Evolutionary conservation across 192 early-diverging fungal genomes (phyloP).

Genomic region (Entomortierella lignicola): DNA sequence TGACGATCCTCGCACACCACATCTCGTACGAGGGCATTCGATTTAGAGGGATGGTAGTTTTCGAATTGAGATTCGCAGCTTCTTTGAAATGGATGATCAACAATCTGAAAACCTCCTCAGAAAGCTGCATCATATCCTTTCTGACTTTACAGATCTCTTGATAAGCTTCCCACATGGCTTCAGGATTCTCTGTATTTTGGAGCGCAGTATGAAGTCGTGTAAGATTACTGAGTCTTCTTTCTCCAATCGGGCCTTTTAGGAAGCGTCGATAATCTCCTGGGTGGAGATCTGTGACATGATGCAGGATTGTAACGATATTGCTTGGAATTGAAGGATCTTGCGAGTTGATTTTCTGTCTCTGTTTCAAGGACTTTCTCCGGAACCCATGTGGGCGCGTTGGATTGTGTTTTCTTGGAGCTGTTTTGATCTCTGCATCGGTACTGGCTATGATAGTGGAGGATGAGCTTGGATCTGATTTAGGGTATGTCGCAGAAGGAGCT

Average conservation of each 20-base stretch:
- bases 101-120: constrained; percentile 12
- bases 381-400: background rate
- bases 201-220: constrained; percentile 22
- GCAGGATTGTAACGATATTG: constrained; percentile 4
- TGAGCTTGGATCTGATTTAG: background rate
- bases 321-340: background rate
- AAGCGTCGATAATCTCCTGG: constrained; percentile 3
- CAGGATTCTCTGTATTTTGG: constrained; percentile 12
- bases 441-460: background rate
- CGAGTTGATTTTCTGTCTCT: background rate
- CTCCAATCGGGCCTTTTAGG: background rate
- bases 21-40: background rate
- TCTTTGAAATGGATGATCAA: constrained; percentile 38
- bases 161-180: constrained; percentile 35
- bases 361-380: background rate
- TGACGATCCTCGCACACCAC: constrained; percentile 33
- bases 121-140: constrained; percentile 7
- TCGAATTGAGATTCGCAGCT: too few relatives aligned
- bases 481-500: background rate
- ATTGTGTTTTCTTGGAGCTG: background rate
- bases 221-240: constrained; percentile 11
- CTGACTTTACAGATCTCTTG: constrained; percentile 17
- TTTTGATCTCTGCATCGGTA: background rate
- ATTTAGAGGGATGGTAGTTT: background rate
- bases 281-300: constrained; percentile 17